Base-by-base conservation (phyloP, 192 early-diverging fungal species). In the Entomortierella chlamydospora region DNA sequence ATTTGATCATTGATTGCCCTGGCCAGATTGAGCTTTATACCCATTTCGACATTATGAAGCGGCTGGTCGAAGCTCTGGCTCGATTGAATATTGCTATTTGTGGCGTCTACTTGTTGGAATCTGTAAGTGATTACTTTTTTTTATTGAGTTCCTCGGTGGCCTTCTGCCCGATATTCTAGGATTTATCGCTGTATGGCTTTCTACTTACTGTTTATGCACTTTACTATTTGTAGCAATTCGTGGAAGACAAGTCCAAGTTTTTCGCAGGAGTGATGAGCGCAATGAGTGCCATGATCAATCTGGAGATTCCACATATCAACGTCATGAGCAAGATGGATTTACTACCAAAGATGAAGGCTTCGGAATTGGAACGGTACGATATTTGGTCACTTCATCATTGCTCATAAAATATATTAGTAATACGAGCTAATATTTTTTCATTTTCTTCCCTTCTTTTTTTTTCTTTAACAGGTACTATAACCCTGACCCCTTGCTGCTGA, bases 21-120 rank as follows among this genome's bases (percentile, higher is more conserved):
- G 93, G 97, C 5, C 96, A 99, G 81, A 99, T 99, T 69, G 98
- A 99, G 83, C 87, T 99, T 18, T 99, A 99, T 83, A 99, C 98
- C 31, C 97, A 99, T 74, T 95, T 96, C 62, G 93, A 96, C 29
- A 95, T 98, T 62, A 99, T 99, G 93, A 89, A 91, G 63, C 85
- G 89, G 4, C 63, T 99, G 37, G 91, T 94, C 29, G 87, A 90
- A 42, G 74, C 82, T 17, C 69, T 99, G 49, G 84, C 84, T 51
- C 84, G 91, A 39, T 81, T 91, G 81, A 91, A 91, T 70, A 94
- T 99, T 83, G 74, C 88, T 2, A 93, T 98, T 12, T 96, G 95
- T 68, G 96, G 96, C 7, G 93, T 99, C 4, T 99, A 98, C 77
- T 85, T 95, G 34, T 83, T 99, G 0, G 98, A 99, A 77, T 88